Evolutionary conservation across 495 filamentous ascomycete genomes (phyloP).

Genomic region (Corynascus novoguineensis): DNA sequence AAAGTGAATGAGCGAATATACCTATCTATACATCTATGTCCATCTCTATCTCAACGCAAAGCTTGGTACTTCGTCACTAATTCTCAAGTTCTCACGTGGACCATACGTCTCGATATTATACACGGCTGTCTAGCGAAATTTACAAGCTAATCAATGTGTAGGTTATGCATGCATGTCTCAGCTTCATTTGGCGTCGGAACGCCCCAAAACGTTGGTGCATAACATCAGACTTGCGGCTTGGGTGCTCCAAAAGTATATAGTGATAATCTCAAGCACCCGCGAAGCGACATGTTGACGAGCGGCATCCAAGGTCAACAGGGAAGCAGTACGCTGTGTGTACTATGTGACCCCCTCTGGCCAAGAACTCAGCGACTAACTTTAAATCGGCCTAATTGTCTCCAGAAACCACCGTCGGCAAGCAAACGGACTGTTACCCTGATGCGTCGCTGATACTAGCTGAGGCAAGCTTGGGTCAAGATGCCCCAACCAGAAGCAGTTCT

Average conservation of each 20-base stretch:
- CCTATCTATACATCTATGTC: no score
- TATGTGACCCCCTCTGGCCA: slow-evolving; percentile 23
- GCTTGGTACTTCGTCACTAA: no score
- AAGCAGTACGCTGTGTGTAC: no score
- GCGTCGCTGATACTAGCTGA: neutral
- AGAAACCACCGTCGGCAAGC: slow-evolving; percentile 22
- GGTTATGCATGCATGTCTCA: slow-evolving; percentile 23
- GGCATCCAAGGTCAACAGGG: neutral
- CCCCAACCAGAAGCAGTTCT: slow-evolving; percentile 8
- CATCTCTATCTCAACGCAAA: no score
- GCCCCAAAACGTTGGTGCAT: slow-evolving; percentile 21
- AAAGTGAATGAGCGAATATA: no score
- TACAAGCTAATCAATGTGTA: no score
- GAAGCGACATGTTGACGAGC: neutral
- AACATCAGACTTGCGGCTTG: slow-evolving; percentile 17
- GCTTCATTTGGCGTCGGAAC: slow-evolving; percentile 19
- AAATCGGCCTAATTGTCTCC: slow-evolving; percentile 16
- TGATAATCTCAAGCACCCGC: slow-evolving; percentile 12
- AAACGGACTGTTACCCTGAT: no score
- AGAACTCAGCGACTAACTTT: slow-evolving; percentile 16
- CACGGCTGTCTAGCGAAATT: no score
- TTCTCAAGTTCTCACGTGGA: no score
- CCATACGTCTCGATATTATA: no score
- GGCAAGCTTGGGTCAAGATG: slow-evolving; percentile 5
- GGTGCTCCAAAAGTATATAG: slow-evolving; percentile 11